A percentile compares a stretch with the other conserved stretches of the same genome.
phyloP scores from a whole-genome alignment of 2,329 filamentous ascomycete genomes.

The Ramularia endophylla region DNA sequence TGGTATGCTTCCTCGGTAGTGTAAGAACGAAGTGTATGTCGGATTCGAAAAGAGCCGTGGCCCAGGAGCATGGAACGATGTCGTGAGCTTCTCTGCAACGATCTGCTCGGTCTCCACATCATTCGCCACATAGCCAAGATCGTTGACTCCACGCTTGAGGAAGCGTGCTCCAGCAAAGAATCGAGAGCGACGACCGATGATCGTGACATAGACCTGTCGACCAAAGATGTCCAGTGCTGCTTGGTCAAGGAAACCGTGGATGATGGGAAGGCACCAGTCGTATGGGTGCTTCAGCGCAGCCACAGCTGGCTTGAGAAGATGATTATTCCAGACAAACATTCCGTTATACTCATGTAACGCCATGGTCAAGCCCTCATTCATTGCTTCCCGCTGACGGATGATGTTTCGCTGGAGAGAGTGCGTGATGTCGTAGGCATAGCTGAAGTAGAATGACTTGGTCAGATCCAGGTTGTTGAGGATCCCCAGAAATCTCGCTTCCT shows the following conservation, averaged over 20 bases:
- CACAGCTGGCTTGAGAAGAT: constrained; percentile 72
- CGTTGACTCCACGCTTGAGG: constrained; percentile 89
- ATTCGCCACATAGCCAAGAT: constrained; percentile 92
- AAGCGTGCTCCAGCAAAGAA: constrained; percentile 94
- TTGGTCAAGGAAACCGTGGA: constrained; percentile 95
- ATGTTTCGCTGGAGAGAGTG: constrained; percentile 90
- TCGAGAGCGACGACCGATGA: constrained; percentile 86
- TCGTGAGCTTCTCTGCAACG: constrained; percentile 88
- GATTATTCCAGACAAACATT: constrained; percentile 98
- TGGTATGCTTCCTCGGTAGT: constrained; percentile 94
- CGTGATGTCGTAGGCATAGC: constrained; percentile 96
- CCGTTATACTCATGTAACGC: constrained; percentile 64
- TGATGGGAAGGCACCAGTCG: constrained; percentile 93
- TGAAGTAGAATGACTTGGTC: constrained; percentile 92
- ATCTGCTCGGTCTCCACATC: constrained; percentile 99
- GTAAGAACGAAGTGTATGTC: constrained; percentile 91
- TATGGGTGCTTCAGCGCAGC: constrained; percentile 69
- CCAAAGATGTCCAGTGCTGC: constrained; percentile 71
- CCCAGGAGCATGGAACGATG: constrained; percentile 89
- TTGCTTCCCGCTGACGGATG: constrained; percentile 65
- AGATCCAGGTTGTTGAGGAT: constrained; percentile 91
- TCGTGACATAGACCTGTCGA: constrained; percentile 80
- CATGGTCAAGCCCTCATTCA: constrained; percentile 58
- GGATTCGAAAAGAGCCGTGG: constrained; percentile 80
- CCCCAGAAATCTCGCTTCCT: constrained; percentile 81